Conservation (phyloP, 1,284 basidiomycete species). For the Leccinum griseonigrum region DNA sequence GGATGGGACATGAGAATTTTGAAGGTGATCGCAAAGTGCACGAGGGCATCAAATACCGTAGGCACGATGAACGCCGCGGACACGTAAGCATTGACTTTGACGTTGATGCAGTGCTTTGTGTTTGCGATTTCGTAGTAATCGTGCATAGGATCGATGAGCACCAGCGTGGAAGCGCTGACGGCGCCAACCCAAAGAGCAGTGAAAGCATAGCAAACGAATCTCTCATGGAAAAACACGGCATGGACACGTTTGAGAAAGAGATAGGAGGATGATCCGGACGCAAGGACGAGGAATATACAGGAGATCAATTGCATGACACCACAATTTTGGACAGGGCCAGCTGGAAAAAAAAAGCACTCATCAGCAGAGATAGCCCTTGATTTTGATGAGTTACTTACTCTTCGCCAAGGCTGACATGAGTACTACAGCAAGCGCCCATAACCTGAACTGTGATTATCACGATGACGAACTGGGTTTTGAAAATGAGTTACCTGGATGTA, state of each 20-base stretch:
- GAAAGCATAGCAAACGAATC: conserved; percentile 19
- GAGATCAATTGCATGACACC: conserved; percentile 12
- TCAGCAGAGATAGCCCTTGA: background rate
- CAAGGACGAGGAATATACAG: conserved; percentile 21
- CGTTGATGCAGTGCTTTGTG: conserved; percentile 23
- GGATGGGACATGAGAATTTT: conserved; percentile 19
- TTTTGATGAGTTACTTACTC: conserved; percentile 15
- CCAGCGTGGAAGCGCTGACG: conserved; percentile 18
- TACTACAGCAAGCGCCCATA: conserved; percentile 18
- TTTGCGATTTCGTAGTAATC: conserved; percentile 21
- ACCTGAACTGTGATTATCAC: conserved; percentile 14
- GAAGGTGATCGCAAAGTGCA: conserved; percentile 29
- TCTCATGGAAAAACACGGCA: conserved; percentile 23
- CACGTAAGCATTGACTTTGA: conserved; percentile 15
- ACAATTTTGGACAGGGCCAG: conserved; percentile 25
- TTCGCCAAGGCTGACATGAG: conserved; percentile 19
- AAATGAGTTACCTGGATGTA: conserved; percentile 22
- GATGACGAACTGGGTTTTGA: background rate
- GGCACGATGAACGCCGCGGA: conserved; percentile 22
- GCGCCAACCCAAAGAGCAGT: conserved; percentile 26
- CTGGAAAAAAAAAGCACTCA: conserved; percentile 7
- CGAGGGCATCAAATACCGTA: conserved; percentile 25
- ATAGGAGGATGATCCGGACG: conserved; percentile 24
- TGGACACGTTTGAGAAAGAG: conserved; percentile 35
- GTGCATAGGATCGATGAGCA: conserved; percentile 17